These are phyloP conservation scores for Mycena maculata DNA, from an alignment of 768 basidiomycete species.

Conservation along the genomic window DNA sequence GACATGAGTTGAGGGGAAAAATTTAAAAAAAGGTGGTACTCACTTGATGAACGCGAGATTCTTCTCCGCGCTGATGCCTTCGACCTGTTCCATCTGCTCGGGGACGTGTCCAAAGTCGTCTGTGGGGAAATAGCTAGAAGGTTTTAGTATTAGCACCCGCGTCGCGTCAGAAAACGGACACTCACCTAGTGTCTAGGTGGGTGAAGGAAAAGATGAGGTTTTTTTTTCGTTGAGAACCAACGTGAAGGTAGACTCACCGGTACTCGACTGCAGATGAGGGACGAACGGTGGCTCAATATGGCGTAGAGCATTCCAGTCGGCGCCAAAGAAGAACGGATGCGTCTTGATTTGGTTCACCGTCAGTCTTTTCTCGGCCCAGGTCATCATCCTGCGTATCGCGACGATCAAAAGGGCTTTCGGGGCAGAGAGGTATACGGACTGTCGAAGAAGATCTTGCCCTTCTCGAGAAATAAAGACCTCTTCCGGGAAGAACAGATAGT, in stretches of 20 bases:
- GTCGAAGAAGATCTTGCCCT: conserved; percentile 88
- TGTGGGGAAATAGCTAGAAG: conserved; percentile 93
- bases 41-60: conserved; percentile 77
- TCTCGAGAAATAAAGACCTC: conserved; percentile 94
- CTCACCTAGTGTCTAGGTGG: neutral
- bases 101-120: conserved; percentile 86
- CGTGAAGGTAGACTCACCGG: neutral
- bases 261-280: conserved; percentile 86
- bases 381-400: conserved; percentile 75
- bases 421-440: conserved; percentile 57
- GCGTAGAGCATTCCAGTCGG: conserved; percentile 92
- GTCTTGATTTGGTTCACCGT: conserved; percentile 88
- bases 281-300: conserved; percentile 97
- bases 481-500: conserved; percentile 92
- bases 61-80: conserved; percentile 73
- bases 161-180: neutral
- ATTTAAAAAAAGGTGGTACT: conserved; percentile 34
- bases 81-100: conserved; percentile 68
- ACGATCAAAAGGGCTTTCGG: conserved; percentile 17
- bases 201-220: no score
- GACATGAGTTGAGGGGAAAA: conserved; percentile 16
- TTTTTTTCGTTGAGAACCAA: no score
- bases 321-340: conserved; percentile 95
- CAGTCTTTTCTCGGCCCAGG: conserved; percentile 80
- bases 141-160: conserved; percentile 56